Conservation (phyloP, 2,329 filamentous ascomycete species). For the Neodidymelliopsis sp. region DNA sequence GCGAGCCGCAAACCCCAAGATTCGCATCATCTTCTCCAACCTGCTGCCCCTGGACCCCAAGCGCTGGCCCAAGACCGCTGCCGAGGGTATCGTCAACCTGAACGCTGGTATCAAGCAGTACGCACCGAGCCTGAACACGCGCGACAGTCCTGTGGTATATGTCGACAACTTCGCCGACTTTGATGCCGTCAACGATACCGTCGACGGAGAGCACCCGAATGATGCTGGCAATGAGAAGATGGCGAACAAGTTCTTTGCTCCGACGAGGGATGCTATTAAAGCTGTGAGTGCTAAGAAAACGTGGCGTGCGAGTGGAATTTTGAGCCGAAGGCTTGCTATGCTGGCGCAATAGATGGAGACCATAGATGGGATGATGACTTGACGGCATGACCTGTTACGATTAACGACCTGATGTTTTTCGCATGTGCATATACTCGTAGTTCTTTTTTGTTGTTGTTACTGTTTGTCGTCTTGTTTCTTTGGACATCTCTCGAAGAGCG, state of each 20-base stretch:
- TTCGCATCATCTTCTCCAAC: conserved; percentile 51
- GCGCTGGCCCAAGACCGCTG: conserved; percentile 28
- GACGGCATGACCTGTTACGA: conserved; percentile 7
- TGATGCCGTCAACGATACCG: conserved; percentile 39
- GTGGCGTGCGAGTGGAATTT: conserved; percentile 5
- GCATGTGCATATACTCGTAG: conserved; percentile 6
- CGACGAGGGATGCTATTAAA: conserved; percentile 24
- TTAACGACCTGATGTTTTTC: conserved; percentile 13
- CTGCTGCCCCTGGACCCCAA: conserved; percentile 37
- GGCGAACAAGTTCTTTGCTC: conserved; percentile 34
- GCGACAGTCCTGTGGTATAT: conserved; percentile 33
- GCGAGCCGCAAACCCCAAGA: conserved; percentile 50
- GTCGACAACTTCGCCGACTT: conserved; percentile 43
- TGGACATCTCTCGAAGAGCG: neutral
- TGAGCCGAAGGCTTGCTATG: conserved; percentile 10
- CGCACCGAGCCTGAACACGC: conserved; percentile 29
- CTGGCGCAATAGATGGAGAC: conserved; percentile 3
- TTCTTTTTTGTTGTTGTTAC: neutral
- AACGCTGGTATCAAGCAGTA: conserved; percentile 30
- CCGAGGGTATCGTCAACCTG: conserved; percentile 28
- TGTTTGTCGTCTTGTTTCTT: neutral
- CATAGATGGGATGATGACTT: neutral
- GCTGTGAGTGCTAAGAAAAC: conserved; percentile 18
- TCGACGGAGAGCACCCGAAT: conserved; percentile 48
- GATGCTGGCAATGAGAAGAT: conserved; percentile 41